Conservation (phyloP, 306 rosid species). For the Castanospermum australe region DNA sequence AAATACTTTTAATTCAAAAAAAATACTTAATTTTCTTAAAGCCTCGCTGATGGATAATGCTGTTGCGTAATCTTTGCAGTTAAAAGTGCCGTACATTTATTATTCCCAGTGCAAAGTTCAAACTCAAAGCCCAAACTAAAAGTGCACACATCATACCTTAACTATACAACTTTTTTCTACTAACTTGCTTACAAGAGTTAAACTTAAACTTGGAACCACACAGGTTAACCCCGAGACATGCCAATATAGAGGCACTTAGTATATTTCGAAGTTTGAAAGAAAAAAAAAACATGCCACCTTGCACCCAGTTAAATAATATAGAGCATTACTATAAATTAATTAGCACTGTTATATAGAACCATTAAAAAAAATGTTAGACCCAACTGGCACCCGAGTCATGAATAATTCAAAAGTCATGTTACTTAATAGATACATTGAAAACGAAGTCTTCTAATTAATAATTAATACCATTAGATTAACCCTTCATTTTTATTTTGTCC, state of each 20-base stretch:
- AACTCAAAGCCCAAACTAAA: not conserved
- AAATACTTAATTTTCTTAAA: not conserved
- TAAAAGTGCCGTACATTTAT: not conserved
- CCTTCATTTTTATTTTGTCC: not conserved
- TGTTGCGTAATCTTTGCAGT: not conserved
- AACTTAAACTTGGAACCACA: not conserved
- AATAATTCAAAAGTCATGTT: conserved; percentile 18
- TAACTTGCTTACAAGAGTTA: not conserved
- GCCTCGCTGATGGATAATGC: not conserved
- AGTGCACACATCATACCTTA: not conserved
- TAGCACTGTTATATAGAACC: conserved; percentile 11
- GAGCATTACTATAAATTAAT: not conserved
- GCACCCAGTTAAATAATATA: not conserved
- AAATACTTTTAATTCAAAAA: no score
- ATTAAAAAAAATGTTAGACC: conserved; percentile 41
- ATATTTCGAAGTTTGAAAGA: not conserved
- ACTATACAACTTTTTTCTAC: not conserved
- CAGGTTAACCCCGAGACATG: not conserved
- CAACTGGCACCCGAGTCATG: conserved; percentile 43
- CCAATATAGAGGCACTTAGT: not conserved
- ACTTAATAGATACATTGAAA: conserved; percentile 26
- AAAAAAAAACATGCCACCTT: not conserved
- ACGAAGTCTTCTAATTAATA: not conserved
- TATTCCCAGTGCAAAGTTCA: no score
- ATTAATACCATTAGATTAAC: not conserved